Conservation (phyloP, 2,329 filamentous ascomycete species). For the Alternaria longipes region DNA sequence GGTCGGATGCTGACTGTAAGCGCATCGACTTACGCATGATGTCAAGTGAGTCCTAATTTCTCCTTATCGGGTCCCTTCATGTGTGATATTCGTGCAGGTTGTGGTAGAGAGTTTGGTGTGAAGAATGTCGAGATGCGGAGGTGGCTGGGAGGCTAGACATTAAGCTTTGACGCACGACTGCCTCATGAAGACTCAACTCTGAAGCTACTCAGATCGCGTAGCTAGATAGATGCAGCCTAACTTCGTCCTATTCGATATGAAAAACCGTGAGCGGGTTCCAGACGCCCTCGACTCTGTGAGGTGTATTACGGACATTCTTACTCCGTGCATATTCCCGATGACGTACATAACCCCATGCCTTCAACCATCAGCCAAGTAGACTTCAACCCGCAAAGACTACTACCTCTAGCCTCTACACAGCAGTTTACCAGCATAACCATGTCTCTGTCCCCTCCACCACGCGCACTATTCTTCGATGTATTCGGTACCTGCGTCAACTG, state of each 20-base stretch:
- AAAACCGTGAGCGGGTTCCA: no score
- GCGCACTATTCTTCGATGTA: conserved; percentile 76
- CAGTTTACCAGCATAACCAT: conserved; percentile 24
- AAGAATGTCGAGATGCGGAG: not conserved
- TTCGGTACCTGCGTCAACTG: conserved; percentile 85
- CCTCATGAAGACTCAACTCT: no score
- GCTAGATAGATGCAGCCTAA: no score
- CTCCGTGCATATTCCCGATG: no score
- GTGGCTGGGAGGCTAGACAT: not conserved
- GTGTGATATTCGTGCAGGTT: not conserved
- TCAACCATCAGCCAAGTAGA: not conserved
- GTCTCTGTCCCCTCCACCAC: conserved; percentile 48
- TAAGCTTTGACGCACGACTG: not conserved
- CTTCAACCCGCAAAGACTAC: not conserved
- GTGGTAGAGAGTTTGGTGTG: not conserved
- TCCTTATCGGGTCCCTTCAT: not conserved
- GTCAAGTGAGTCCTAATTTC: not conserved
- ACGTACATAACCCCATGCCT: no score
- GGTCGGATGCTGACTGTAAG: not conserved
- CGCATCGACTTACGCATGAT: not conserved
- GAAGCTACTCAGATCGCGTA: no score
- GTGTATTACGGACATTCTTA: no score
- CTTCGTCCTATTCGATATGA: no score
- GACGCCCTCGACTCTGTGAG: no score
- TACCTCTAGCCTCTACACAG: conserved; percentile 4